Percentiles rank a stretch among this genome's conserved stretches.
Conservation (phyloP, 805 yeast genomes). For the Sugiyamaella valdiviana region DNA sequence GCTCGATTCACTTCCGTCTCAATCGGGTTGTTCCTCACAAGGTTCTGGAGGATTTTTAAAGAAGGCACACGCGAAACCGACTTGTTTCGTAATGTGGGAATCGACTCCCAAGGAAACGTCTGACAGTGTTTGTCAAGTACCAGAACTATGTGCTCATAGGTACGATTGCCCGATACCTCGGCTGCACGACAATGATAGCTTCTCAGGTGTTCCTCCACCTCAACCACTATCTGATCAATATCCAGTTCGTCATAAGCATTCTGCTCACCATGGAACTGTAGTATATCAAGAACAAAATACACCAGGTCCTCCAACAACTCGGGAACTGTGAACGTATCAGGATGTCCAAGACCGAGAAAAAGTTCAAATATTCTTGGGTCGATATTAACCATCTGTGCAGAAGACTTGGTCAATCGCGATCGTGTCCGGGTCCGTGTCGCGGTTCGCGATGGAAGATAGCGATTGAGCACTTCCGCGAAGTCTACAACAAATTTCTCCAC, state of each 20-base stretch:
- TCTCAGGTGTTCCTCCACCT: constrained; percentile 43
- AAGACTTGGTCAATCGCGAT: constrained; percentile 16
- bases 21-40: constrained; percentile 13
- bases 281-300: constrained; percentile 53
- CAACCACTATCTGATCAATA: constrained; percentile 47
- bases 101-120: constrained; percentile 86
- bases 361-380: constrained; percentile 46
- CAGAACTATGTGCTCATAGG: constrained; percentile 54
- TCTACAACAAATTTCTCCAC: constrained; percentile 33
- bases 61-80: constrained; percentile 79
- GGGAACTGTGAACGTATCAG: constrained; percentile 29
- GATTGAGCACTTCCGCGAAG: constrained; percentile 38
- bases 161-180: constrained; percentile 6
- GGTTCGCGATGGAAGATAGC: constrained; percentile 41
- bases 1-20: constrained; percentile 34
- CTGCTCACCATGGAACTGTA: constrained; percentile 56
- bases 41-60: constrained; percentile 38
- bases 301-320: constrained; percentile 56
- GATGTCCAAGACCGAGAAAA: constrained; percentile 44
- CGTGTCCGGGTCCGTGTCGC: constrained; percentile 4
- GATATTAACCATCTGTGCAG: constrained; percentile 28
- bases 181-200: constrained; percentile 23
- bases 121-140: constrained; percentile 62
- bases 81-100: constrained; percentile 45
- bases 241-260: constrained; percentile 63